phyloP scores from a whole-genome alignment of 2,329 filamentous ascomycete genomes.

The Bertia moriformis region DNA sequence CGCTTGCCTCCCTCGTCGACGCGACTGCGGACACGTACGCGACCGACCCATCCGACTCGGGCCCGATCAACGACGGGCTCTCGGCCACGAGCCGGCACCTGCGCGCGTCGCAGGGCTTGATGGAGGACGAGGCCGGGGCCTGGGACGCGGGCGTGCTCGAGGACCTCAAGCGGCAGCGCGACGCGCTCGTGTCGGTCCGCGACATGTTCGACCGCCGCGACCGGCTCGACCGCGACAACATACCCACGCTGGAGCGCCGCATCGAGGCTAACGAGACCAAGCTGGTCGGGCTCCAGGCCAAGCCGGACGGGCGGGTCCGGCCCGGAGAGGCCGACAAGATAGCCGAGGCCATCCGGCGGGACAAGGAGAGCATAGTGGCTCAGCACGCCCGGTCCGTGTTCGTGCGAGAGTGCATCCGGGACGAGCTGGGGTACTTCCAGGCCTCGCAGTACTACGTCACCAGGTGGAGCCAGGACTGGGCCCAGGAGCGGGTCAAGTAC shows the following conservation, averaged over 20 bases:
- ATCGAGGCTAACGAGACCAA: conserved; percentile 79
- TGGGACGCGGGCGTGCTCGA: conserved; percentile 89
- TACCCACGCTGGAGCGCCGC: conserved; percentile 71
- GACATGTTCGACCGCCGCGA: conserved; percentile 89
- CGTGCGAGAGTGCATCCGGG: conserved; percentile 82
- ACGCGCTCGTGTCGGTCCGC: conserved; percentile 74
- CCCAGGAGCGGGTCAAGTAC: conserved; percentile 93
- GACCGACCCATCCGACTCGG: conserved; percentile 77
- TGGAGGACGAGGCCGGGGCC: conserved; percentile 80
- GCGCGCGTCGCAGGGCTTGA: conserved; percentile 58
- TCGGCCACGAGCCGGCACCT: conserved; percentile 76
- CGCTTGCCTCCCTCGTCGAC: conserved; percentile 65
- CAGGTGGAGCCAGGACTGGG: conserved; percentile 89
- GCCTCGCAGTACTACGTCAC: conserved; percentile 78
- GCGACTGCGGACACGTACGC: conserved; percentile 72
- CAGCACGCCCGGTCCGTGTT: conserved; percentile 89
- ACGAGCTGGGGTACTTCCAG: conserved; percentile 82
- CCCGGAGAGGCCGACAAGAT: conserved; percentile 84
- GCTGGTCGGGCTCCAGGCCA: conserved; percentile 57
- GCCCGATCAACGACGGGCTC: conserved; percentile 78
- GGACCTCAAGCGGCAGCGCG: conserved; percentile 81
- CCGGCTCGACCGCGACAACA: conserved; percentile 77
- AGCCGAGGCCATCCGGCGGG: conserved; percentile 77
- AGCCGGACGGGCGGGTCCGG: conserved; percentile 63
- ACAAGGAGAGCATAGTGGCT: conserved; percentile 88